Conservation (phyloP, 1,139 yeast genomes). For the Kodamaea sp. region DNA sequence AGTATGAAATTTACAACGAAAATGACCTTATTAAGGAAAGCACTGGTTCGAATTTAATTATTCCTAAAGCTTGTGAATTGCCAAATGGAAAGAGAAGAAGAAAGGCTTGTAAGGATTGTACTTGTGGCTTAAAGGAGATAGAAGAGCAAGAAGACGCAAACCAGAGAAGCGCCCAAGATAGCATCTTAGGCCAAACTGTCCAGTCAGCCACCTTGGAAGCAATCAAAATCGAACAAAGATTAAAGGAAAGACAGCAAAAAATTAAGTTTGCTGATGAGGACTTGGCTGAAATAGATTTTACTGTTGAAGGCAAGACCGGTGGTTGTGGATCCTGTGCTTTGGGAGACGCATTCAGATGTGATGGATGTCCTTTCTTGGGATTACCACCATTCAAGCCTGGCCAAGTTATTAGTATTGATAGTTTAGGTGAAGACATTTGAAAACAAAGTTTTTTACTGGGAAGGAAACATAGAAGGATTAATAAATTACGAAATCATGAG, state of each 20-base stretch:
- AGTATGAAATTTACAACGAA: slow-evolving; percentile 38
- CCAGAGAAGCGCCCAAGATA: slow-evolving; percentile 49
- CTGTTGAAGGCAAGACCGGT: slow-evolving; percentile 91
- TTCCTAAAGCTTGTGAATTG: slow-evolving; percentile 51
- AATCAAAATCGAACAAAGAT: slow-evolving; percentile 51
- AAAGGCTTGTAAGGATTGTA: slow-evolving; percentile 95
- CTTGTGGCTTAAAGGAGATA: slow-evolving; percentile 90
- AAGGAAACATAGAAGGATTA: too few species aligned
- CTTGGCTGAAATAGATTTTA: slow-evolving; percentile 86
- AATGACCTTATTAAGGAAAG: slow-evolving; percentile 38
- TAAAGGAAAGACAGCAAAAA: slow-evolving; percentile 29
- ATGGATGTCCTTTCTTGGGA: slow-evolving; percentile 96
- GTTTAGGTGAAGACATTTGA: slow-evolving; percentile 51
- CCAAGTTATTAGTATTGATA: slow-evolving; percentile 60
- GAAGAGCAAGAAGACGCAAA: slow-evolving; percentile 58
- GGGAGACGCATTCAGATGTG: slow-evolving; percentile 98
- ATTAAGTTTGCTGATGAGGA: slow-evolving; percentile 68
- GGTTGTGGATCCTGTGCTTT: slow-evolving; percentile 97
- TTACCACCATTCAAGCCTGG: slow-evolving; percentile 98
- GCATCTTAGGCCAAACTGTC: slow-evolving; percentile 50
- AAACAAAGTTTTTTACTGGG: too few species aligned
- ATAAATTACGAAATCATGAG: too few species aligned
- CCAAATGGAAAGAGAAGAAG: slow-evolving; percentile 66
- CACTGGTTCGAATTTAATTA: slow-evolving; percentile 32
- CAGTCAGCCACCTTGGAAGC: slow-evolving; percentile 57